Percentiles rank a stretch among this genome's conserved stretches.
Evolutionary conservation across 257 asterid species (phyloP).

Genomic region (Nicotiana benthamiana): DNA sequence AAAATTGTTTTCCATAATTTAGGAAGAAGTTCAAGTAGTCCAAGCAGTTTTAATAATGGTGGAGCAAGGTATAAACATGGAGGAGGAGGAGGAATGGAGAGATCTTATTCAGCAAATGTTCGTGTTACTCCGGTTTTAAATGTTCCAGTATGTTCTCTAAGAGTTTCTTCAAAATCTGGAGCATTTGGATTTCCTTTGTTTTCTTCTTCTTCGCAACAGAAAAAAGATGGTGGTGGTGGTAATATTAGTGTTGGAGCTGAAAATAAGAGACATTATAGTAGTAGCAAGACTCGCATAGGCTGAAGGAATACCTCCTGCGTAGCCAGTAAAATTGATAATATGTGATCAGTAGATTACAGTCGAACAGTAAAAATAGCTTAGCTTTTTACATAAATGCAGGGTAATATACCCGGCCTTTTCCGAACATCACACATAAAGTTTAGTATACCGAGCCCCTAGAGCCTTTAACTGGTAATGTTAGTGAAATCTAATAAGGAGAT

Average conservation of each 20-base stretch:
- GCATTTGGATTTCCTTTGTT: conserved; percentile 77
- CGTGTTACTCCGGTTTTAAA: conserved; percentile 85
- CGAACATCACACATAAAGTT: too few relatives aligned
- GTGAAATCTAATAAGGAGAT: too few relatives aligned
- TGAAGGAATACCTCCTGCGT: too few relatives aligned
- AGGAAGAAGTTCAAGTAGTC: conserved; percentile 93
- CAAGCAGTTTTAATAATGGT: conserved; percentile 70
- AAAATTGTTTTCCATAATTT: conserved; percentile 77
- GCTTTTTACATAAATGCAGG: too few relatives aligned
- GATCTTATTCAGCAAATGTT: conserved; percentile 85
- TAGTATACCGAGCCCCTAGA: too few relatives aligned
- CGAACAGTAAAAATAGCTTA: too few relatives aligned
- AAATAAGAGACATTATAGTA: conserved; percentile 26
- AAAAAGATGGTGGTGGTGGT: conserved; percentile 25
- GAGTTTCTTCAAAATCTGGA: conserved; percentile 75
- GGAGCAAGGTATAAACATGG: conserved; percentile 49
- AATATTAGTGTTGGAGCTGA: conserved; percentile 12
- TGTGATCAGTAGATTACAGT: too few relatives aligned
- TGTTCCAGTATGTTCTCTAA: conserved; percentile 77
- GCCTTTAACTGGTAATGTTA: too few relatives aligned
- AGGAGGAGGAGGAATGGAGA: conserved; percentile 57
- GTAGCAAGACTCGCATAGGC: conserved; percentile 5
- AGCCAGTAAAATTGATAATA: too few relatives aligned
- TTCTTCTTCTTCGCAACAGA: conserved; percentile 49
- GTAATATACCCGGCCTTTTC: too few relatives aligned